Percentiles rank a stretch among this genome's conserved stretches.
Conservation (phyloP, 495 filamentous ascomycete genomes). For the Platismatia glauca region DNA sequence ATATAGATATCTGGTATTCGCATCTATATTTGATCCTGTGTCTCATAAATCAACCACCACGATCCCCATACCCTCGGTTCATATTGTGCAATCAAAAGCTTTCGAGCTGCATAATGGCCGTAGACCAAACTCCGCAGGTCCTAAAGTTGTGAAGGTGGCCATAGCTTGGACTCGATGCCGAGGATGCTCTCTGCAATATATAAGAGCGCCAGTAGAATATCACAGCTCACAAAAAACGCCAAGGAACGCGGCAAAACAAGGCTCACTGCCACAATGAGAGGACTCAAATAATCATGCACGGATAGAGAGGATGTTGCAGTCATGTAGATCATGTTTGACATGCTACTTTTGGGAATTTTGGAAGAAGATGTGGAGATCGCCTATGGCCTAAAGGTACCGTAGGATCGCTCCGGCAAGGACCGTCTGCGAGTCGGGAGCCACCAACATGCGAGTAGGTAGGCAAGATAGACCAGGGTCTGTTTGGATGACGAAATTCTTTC, state of each 20-base stretch:
- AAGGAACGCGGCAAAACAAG: not conserved
- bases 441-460: not conserved
- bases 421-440: constrained; percentile 1
- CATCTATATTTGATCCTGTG: not conserved
- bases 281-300: not conserved
- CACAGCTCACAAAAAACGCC: not conserved
- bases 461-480: not conserved
- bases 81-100: constrained; percentile 6
- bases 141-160: not conserved
- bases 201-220: constrained; percentile 15
- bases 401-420: constrained; percentile 4
- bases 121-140: not conserved
- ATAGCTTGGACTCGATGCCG: constrained; percentile 9
- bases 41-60: not conserved
- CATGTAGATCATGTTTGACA: not conserved
- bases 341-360: not conserved
- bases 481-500: not conserved
- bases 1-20: not conserved
- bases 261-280: not conserved
- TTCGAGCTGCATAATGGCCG: not conserved
- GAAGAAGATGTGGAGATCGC: not conserved
- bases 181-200: constrained; percentile 2
- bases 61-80: constrained; percentile 4
- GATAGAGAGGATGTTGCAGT: no score
- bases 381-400: not conserved